A percentile compares a stretch with the other conserved stretches of the same genome.
These are phyloP conservation scores for Porphyrellus cyaneotinctus DNA, from an alignment of 768 basidiomycete genomes.

Conservation along the genomic window DNA sequence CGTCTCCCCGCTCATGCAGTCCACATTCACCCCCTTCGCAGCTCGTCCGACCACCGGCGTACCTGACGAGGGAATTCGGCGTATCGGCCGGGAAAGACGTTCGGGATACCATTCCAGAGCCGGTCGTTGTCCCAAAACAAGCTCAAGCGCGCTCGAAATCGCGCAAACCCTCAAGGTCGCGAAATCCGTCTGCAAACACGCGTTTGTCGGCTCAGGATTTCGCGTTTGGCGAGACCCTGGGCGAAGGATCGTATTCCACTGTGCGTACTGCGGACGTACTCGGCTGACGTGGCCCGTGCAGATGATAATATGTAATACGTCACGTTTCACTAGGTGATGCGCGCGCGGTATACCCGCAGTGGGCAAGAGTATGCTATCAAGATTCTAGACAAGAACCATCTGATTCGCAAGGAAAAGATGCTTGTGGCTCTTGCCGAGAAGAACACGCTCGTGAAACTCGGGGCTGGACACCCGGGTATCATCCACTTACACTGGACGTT, in stretches of 20 bases:
- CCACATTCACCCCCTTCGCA: constrained; percentile 40
- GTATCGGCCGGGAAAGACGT: constrained; percentile 28
- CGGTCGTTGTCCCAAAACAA: not conserved
- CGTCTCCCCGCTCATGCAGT: constrained; percentile 58
- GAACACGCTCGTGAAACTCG: constrained; percentile 64
- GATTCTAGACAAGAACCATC: constrained; percentile 79
- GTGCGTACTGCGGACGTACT: constrained; percentile 40
- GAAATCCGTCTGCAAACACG: constrained; percentile 45
- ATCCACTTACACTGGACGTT: constrained; percentile 80
- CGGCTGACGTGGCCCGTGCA: constrained; percentile 6
- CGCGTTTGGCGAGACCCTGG: constrained; percentile 66
- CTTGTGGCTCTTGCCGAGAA: constrained; percentile 77
- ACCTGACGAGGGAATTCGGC: constrained; percentile 57
- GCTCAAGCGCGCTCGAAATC: constrained; percentile 38
- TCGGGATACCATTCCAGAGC: constrained; percentile 13
- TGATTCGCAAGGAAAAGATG: constrained; percentile 74
- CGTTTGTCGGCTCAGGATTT: constrained; percentile 58
- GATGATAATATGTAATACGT: constrained; percentile 9
- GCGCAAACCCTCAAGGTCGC: constrained; percentile 36
- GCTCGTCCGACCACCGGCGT: constrained; percentile 44
- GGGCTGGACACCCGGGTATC: constrained; percentile 72
- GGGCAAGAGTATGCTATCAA: constrained; percentile 73
- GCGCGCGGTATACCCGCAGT: constrained; percentile 49
- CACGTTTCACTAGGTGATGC: constrained; percentile 46
- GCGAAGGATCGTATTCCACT: constrained; percentile 80